A percentile compares a stretch with the other conserved stretches of the same genome.
Evolutionary conservation across 805 yeast genomes (phyloP).

Genomic region (Kluyveromyces aestuarii): DNA sequence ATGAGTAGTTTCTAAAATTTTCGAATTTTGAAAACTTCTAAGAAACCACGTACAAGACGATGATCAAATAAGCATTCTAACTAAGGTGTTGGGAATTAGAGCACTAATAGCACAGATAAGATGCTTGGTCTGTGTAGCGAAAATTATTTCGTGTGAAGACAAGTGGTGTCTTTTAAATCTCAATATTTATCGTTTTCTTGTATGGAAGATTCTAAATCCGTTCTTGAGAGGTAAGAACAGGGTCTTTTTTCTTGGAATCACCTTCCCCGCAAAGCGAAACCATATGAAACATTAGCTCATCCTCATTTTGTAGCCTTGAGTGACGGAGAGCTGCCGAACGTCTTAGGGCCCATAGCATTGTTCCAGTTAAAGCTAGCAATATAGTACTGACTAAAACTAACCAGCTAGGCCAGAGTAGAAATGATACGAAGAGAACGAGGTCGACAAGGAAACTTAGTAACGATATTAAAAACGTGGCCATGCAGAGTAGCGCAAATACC

Average conservation of each 20-base stretch:
- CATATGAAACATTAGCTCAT: not conserved
- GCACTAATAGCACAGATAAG: too few relatives aligned
- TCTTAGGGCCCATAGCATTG: constrained; percentile 63
- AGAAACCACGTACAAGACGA: not conserved
- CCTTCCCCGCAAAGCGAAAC: not conserved
- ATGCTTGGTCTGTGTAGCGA: too few relatives aligned
- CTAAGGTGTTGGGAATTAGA: not conserved
- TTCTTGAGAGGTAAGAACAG: not conserved
- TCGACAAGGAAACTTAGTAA: constrained; percentile 76
- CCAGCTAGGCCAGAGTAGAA: constrained; percentile 83
- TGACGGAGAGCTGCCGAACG: constrained; percentile 40
- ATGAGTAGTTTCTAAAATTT: not conserved
- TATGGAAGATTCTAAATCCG: not conserved
- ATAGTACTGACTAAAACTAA: constrained; percentile 61
- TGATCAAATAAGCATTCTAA: not conserved
- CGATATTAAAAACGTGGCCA: constrained; percentile 61
- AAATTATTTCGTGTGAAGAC: too few relatives aligned
- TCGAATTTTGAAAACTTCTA: not conserved
- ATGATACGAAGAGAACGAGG: constrained; percentile 65
- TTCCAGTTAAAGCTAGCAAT: constrained; percentile 51
- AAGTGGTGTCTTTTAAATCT: too few relatives aligned
- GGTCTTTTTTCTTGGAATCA: not conserved
- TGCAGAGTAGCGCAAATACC: constrained; percentile 45
- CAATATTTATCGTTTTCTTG: too few relatives aligned
- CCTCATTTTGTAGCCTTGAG: not conserved